A percentile compares a stretch with the other conserved stretches of the same genome.
phyloP scores from a whole-genome alignment of 768 basidiomycete species.

The Naganishia friedmannii region DNA sequence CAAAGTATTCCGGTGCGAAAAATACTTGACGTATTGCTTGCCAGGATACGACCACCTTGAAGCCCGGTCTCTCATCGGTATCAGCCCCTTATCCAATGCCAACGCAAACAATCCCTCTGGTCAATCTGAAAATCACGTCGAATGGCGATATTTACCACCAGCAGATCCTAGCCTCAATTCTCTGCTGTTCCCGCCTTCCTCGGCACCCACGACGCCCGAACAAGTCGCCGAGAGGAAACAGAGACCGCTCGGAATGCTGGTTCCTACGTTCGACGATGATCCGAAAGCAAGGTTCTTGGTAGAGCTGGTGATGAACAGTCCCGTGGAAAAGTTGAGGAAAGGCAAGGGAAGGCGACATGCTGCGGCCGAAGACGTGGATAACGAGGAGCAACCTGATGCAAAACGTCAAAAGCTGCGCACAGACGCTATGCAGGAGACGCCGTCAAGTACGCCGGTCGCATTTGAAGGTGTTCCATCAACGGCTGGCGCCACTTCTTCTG shows the following conservation, averaged over 20 bases:
- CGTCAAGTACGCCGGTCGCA: neutral
- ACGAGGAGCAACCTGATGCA: conserved; percentile 1
- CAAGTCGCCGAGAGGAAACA: conserved; percentile 47
- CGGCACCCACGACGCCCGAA: conserved; percentile 42
- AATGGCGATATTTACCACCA: conserved; percentile 54
- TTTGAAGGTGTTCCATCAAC: too few species aligned
- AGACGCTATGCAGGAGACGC: neutral
- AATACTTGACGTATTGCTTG: conserved; percentile 39
- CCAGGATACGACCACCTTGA: conserved; percentile 42
- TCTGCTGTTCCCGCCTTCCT: conserved; percentile 8
- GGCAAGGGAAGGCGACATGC: neutral
- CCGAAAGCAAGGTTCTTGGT: conserved; percentile 91
- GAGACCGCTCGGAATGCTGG: conserved; percentile 62
- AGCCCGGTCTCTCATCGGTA: conserved; percentile 40
- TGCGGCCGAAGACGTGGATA: neutral
- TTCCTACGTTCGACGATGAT: conserved; percentile 94
- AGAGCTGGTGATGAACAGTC: conserved; percentile 63
- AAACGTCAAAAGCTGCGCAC: neutral
- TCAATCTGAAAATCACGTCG: conserved; percentile 40
- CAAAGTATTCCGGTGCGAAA: conserved; percentile 2
- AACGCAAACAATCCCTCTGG: neutral
- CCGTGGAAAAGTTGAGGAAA: neutral
- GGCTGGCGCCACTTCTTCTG: conserved; percentile 2
- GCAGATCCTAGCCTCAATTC: conserved; percentile 30
- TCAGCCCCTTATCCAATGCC: conserved; percentile 22